These are phyloP conservation scores for Scalesia atractyloides DNA, from an alignment of 129 eudicot species.

Conservation along the genomic window DNA sequence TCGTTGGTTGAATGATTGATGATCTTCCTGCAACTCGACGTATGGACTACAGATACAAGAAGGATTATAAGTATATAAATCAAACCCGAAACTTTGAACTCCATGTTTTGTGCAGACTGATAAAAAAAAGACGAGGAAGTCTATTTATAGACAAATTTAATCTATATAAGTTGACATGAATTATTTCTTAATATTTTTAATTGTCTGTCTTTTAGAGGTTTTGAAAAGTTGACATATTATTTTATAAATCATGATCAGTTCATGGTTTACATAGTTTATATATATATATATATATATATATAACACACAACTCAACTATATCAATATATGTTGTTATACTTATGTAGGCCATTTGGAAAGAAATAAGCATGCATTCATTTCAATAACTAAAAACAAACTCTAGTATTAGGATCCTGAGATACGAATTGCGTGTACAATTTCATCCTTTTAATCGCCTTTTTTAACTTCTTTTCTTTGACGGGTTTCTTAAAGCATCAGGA, in stretches of 20 bases:
- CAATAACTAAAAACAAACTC: conserved; percentile 5
- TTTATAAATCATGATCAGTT: conserved; percentile 23
- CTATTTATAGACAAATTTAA: conserved; percentile 34
- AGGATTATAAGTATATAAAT: conserved; percentile 37
- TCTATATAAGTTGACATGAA: conserved; percentile 25
- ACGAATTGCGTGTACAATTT: conserved; percentile 8
- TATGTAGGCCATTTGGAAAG: conserved; percentile 32
- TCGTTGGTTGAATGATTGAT: conserved; percentile 21
- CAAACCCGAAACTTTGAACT: conserved; percentile 29
- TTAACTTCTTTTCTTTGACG: not conserved
- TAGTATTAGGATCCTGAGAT: conserved; percentile 23
- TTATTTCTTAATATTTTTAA: conserved; percentile 15
- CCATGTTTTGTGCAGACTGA: conserved; percentile 31
- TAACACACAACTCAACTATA: conserved; percentile 5
- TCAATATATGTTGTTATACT: not conserved
- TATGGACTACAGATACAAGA: conserved; percentile 28
- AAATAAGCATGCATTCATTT: conserved; percentile 24
- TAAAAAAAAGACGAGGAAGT: conserved; percentile 15
- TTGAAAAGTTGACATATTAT: conserved; percentile 22
- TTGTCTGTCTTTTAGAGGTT: not conserved
- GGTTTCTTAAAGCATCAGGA: not conserved
- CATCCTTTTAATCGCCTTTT: not conserved
- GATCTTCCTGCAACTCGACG: conserved; percentile 49
- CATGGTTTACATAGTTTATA: conserved; percentile 13
- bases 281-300: not conserved